Evolutionary conservation across 2,329 filamentous ascomycete species (phyloP).

Genomic region (Fusarium miscanthi): DNA sequence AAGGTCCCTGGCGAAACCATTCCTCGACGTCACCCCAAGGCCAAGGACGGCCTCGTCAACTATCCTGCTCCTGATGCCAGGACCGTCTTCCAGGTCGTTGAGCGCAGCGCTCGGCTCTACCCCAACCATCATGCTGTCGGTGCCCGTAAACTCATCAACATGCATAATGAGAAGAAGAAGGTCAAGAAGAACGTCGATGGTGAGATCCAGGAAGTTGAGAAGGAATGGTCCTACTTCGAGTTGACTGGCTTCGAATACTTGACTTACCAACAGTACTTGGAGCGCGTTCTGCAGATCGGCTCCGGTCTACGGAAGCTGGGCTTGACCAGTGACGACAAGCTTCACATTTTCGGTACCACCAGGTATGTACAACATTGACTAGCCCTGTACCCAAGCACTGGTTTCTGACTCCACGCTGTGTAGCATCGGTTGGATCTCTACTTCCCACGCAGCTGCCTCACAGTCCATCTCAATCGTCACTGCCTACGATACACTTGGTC

Average conservation of each 20-base stretch:
- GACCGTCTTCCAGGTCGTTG: constrained; percentile 84
- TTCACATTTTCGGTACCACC: constrained; percentile 88
- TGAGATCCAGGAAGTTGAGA: constrained; percentile 81
- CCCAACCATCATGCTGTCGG: constrained; percentile 75
- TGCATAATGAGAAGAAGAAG: constrained; percentile 88
- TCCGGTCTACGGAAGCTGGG: constrained; percentile 81
- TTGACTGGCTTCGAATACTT: constrained; percentile 80
- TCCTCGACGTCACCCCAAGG: constrained; percentile 77
- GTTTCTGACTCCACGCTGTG: constrained; percentile 5
- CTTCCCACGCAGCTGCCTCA: constrained; percentile 80
- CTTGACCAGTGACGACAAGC: constrained; percentile 71
- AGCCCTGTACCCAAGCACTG: background rate
- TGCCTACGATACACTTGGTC: constrained; percentile 91
- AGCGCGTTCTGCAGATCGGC: constrained; percentile 75
- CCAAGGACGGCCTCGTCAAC: constrained; percentile 75
- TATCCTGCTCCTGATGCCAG: constrained; percentile 75
- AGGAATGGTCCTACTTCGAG: constrained; percentile 93
- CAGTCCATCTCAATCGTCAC: constrained; percentile 94
- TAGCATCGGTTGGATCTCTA: constrained; percentile 84
- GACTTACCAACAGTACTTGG: constrained; percentile 83
- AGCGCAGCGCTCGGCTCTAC: constrained; percentile 72
- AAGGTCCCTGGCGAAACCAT: constrained; percentile 84
- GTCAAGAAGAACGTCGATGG: constrained; percentile 89
- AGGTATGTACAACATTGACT: constrained; percentile 61
- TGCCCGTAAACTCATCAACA: constrained; percentile 77